These are phyloP conservation scores for Leptomonas seymouri DNA, from an alignment of 208 protist species.

Conservation along the genomic window DNA sequence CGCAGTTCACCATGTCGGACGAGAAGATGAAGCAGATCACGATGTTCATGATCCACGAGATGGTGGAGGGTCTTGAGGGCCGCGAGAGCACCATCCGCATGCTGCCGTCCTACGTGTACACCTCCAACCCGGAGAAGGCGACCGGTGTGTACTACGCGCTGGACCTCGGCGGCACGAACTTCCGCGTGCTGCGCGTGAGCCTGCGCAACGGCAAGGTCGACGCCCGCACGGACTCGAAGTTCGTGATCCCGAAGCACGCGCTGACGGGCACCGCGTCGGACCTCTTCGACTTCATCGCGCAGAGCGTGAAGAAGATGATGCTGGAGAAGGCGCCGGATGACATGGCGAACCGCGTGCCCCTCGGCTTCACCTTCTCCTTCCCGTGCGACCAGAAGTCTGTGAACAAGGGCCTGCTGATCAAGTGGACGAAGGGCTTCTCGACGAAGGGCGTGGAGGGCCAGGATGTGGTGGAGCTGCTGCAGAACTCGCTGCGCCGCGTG, in stretches of 20 bases:
- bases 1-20: conserved; percentile 63
- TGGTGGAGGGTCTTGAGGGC: conserved; percentile 82
- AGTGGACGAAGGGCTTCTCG: conserved; percentile 93
- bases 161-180: conserved; percentile 93
- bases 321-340: conserved; percentile 63
- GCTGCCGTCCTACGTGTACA: conserved; percentile 88
- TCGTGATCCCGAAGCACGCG: conserved; percentile 57
- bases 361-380: conserved; percentile 95
- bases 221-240: conserved; percentile 46
- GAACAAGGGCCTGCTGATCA: conserved; percentile 79
- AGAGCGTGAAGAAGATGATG: conserved; percentile 72
- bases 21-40: conserved; percentile 69
- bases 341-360: conserved; percentile 53
- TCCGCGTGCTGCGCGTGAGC: conserved; percentile 78
- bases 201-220: conserved; percentile 58
- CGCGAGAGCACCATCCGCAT: conserved; percentile 77
- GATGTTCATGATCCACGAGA: conserved; percentile 84
- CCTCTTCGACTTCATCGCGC: conserved; percentile 91
- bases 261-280: conserved; percentile 56
- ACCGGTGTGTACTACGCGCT: conserved; percentile 87
- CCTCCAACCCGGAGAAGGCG: conserved; percentile 48
- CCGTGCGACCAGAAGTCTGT: conserved; percentile 84
- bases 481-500: conserved; percentile 60
- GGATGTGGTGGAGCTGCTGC: conserved; percentile 89
- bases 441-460: conserved; percentile 85